Percentiles rank a stretch among this genome's conserved stretches.
Conservation (phyloP, 768 basidiomycete species). For the Tremella mesenterica region DNA sequence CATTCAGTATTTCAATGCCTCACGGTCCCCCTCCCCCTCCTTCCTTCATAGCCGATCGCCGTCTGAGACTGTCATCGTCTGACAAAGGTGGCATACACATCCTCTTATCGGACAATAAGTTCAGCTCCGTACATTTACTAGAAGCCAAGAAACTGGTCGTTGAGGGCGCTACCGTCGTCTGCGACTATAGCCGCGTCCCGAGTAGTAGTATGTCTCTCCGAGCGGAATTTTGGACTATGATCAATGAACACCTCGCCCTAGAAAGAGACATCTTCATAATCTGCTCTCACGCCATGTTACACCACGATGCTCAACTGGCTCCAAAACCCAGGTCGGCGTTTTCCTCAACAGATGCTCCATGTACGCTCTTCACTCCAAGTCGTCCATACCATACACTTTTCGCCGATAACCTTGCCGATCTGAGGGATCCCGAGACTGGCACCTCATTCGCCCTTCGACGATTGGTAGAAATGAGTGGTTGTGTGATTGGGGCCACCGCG, state of each 20-base stretch:
- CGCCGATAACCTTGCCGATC: not conserved
- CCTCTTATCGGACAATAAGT: too few relatives aligned
- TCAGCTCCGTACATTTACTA: too few relatives aligned
- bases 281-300: not conserved
- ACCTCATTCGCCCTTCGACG: not conserved
- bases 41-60: too few relatives aligned
- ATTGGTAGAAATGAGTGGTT: not conserved
- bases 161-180: not conserved
- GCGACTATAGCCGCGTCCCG: not conserved
- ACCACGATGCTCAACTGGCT: not conserved
- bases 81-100: too few relatives aligned
- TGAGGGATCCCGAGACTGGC: not conserved
- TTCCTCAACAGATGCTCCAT: not conserved
- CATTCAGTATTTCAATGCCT: not conserved
- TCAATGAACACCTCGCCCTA: not conserved
- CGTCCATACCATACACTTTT: not conserved
- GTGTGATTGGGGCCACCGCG: not conserved
- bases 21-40: not conserved
- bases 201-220: not conserved
- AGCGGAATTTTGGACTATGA: not conserved
- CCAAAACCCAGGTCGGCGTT: not conserved
- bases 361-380: not conserved
- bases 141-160: too few relatives aligned
- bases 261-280: not conserved
- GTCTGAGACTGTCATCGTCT: too few relatives aligned